Evolutionary conservation across 2,329 filamentous ascomycete genomes (phyloP), one percentile per base, ranked within the genome.

Genomic region (Didymella glomerata): DNA sequence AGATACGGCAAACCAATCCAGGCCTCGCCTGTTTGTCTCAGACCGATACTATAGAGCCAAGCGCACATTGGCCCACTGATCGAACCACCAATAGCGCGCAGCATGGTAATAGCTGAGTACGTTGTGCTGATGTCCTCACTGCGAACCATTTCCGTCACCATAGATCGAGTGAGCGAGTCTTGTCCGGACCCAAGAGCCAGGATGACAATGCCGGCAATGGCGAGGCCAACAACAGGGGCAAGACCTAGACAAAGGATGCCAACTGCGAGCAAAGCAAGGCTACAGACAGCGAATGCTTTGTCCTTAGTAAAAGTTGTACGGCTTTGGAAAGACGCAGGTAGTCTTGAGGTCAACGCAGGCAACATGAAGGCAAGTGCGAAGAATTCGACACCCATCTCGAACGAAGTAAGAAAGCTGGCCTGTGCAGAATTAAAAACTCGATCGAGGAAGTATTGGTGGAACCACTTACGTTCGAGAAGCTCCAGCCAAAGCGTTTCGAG

Each of bases 101-200:
- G 20, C 61, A 68, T 67, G 3, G 66, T 68, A 8, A 68, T 65
- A 2, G 64, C 66, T 2, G 66, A 68, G 42, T 68, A 68, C 11
- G 63, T 25, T 2, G 57, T 61, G 47, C 64, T 67, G 6, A 66
- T 34, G 2, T 62, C 62, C 20, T 42, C 50, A 1, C 45, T 34
- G n/a, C 32, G 36, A 6, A 65, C 66, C 53, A 68, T 52, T n/a
- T 68, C 63, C 0, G 66, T 68, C 2, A 63, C 58, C 51, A 68
- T 60, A 0, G 66, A 68, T 22, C 66, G 61, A 2, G 65, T 62
- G 16, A 65, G 14, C 0, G 64, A 65, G 32, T 68, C 66, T 45
- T 68, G 66, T 7, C 64, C 66, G 5, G 62, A 60, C 7, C 66
- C 66, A 2, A 66, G 28, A 9, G 64, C 64, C 8, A 67, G 27